A percentile compares a stretch with the other conserved stretches of the same genome.
Conservation (phyloP, 2,329 filamentous ascomycete genomes). For the Aspergillus puulaauensis region DNA sequence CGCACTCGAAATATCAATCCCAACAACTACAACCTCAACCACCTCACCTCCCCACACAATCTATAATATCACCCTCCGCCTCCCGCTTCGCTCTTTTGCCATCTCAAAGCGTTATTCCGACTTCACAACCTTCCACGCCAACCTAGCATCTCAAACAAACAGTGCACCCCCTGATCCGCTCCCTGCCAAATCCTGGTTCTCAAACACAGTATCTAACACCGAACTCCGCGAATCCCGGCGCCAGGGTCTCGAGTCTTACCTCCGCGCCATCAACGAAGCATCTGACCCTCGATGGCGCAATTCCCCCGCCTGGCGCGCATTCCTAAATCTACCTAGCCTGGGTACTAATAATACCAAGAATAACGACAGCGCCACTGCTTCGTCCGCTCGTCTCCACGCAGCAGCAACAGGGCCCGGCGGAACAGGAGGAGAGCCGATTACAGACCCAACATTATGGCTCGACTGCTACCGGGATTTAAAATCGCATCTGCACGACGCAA, state of each 20-base stretch:
- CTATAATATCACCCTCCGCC: constrained; percentile 62
- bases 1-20: constrained; percentile 46
- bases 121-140: constrained; percentile 56
- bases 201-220: constrained; percentile 56
- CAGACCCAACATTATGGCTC: constrained; percentile 60
- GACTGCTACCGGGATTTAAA: constrained; percentile 62
- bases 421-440: constrained; percentile 34
- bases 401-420: constrained; percentile 41
- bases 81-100: constrained; percentile 60
- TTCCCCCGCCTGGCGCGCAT: constrained; percentile 56
- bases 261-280: constrained; percentile 57
- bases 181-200: constrained; percentile 62
- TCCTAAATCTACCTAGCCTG: constrained; percentile 55
- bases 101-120: constrained; percentile 65
- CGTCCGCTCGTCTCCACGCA: constrained; percentile 43
- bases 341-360: constrained; percentile 14
- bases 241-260: constrained; percentile 57
- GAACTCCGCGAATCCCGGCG: constrained; percentile 59
- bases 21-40: constrained; percentile 50
- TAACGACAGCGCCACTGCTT: constrained; percentile 19
- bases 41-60: constrained; percentile 57
- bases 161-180: constrained; percentile 53
- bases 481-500: constrained; percentile 58
- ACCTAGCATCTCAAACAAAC: constrained; percentile 52
- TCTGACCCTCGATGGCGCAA: constrained; percentile 60